Evolutionary conservation across 306 rosid species (phyloP).

Genomic region (Nissolia schottii): DNA sequence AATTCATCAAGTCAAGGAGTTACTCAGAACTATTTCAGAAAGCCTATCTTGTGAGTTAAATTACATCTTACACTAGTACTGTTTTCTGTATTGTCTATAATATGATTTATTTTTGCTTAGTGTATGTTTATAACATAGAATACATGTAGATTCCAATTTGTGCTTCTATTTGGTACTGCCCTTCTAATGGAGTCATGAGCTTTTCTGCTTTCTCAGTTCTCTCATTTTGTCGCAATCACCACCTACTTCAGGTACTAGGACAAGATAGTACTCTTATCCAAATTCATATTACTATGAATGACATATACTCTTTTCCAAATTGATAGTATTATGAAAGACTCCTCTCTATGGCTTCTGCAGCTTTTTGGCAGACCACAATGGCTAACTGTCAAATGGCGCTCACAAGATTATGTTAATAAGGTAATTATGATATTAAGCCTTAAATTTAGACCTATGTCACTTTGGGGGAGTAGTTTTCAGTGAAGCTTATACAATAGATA

Average conservation of each 20-base stretch:
- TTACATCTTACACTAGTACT: background rate
- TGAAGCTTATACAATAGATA: background rate
- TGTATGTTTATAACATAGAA: background rate
- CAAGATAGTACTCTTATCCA: no score
- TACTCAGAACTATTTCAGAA: slow-evolving; percentile 77
- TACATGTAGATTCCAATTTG: slow-evolving; percentile 65
- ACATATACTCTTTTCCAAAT: no score
- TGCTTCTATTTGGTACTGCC: slow-evolving; percentile 85
- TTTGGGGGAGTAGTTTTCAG: background rate
- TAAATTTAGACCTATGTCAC: background rate
- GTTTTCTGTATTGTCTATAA: background rate
- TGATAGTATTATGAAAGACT: no score
- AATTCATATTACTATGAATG: no score
- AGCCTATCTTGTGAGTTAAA: slow-evolving; percentile 69
- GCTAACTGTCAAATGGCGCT: slow-evolving; percentile 74
- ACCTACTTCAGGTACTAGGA: slow-evolving; percentile 71
- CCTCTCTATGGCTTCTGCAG: slow-evolving; percentile 32
- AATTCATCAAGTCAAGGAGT: slow-evolving; percentile 59
- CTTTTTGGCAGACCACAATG: slow-evolving; percentile 88
- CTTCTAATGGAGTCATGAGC: slow-evolving; percentile 66
- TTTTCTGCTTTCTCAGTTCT: slow-evolving; percentile 81
- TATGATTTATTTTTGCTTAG: background rate
- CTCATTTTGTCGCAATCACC: slow-evolving; percentile 80
- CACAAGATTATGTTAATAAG: slow-evolving; percentile 64
- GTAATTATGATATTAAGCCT: slow-evolving; percentile 6